These are phyloP conservation scores for Vicia faba DNA, from an alignment of 306 rosid genomes.

Conservation along the genomic window DNA sequence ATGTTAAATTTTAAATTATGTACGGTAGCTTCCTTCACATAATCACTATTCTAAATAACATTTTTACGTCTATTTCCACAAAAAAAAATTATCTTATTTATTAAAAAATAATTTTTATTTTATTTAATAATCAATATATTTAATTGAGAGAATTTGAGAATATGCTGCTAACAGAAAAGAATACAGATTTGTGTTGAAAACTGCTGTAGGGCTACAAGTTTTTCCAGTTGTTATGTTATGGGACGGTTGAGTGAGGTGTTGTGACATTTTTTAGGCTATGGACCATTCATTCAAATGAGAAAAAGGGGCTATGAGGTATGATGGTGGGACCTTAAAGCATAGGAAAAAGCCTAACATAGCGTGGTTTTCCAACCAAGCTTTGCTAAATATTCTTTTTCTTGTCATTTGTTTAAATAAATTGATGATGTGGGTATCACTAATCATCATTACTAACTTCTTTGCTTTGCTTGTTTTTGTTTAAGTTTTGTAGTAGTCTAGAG, in stretches of 20 bases:
- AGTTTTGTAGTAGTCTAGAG: slow-evolving; percentile 6
- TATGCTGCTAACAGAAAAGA: too few species aligned
- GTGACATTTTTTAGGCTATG: not conserved
- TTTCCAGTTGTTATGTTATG: not conserved
- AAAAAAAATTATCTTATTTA: too few species aligned
- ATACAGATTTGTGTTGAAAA: too few species aligned
- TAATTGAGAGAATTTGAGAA: too few species aligned
- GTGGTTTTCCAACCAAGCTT: slow-evolving; percentile 59
- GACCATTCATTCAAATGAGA: not conserved
- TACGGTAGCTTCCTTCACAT: too few species aligned
- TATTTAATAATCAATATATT: too few species aligned
- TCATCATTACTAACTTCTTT: slow-evolving; percentile 48
- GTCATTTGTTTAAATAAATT: slow-evolving; percentile 36
- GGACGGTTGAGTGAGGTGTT: slow-evolving; percentile 36
- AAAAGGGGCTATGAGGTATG: slow-evolving; percentile 13
- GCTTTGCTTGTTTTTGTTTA: slow-evolving; percentile 25
- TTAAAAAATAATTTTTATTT: too few species aligned
- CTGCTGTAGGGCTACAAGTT: too few species aligned
- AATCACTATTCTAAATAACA: too few species aligned
- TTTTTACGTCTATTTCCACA: too few species aligned
- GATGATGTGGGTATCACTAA: slow-evolving; percentile 43
- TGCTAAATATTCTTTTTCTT: slow-evolving; percentile 40
- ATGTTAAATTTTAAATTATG: too few species aligned
- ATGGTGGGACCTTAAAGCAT: slow-evolving; percentile 43
- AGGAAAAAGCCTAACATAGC: slow-evolving; percentile 48